Percentiles rank a stretch among this genome's conserved stretches.
phyloP scores from a whole-genome alignment of 345 rosid genomes.

The Iberis pinnata region DNA sequence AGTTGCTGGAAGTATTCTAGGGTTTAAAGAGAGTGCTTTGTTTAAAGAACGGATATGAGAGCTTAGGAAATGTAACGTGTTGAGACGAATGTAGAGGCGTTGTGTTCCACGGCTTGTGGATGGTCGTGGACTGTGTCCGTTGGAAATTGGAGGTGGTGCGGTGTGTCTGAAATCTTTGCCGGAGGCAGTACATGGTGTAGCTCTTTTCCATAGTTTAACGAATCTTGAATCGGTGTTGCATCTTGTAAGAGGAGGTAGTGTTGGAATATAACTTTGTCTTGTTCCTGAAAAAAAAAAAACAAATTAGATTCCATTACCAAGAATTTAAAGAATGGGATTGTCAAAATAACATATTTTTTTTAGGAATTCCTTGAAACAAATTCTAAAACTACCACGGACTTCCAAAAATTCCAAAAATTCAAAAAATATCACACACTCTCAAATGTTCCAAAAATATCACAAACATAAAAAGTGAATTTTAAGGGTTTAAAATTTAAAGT shows the following conservation, averaged over 20 bases:
- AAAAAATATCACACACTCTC: too few species aligned
- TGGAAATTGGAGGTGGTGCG: not conserved
- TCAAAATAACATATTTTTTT: too few species aligned
- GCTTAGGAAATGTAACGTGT: slow-evolving; percentile 67
- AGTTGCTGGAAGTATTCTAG: slow-evolving; percentile 37
- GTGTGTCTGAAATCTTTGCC: slow-evolving; percentile 30
- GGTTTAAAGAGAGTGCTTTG: slow-evolving; percentile 63
- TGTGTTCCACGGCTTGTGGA: slow-evolving; percentile 90
- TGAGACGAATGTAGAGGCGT: slow-evolving; percentile 80
- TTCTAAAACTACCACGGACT: too few species aligned
- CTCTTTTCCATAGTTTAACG: slow-evolving; percentile 56
- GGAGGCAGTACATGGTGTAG: slow-evolving; percentile 48
- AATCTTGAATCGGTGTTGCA: slow-evolving; percentile 69
- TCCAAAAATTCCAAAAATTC: too few species aligned
- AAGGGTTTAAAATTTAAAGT: too few species aligned
- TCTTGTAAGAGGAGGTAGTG: slow-evolving; percentile 78
- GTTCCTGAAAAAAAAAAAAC: slow-evolving; percentile 38
- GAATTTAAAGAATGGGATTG: too few species aligned
- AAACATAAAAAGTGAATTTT: too few species aligned
- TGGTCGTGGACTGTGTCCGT: slow-evolving; percentile 60
- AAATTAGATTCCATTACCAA: too few species aligned
- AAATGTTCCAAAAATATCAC: too few species aligned
- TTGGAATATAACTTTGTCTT: slow-evolving; percentile 69
- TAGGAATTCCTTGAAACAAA: too few species aligned
- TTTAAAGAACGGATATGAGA: slow-evolving; percentile 71